Base-by-base conservation (phyloP, 2,329 filamentous ascomycete species). In the Beauveria scarabaeidicola region DNA sequence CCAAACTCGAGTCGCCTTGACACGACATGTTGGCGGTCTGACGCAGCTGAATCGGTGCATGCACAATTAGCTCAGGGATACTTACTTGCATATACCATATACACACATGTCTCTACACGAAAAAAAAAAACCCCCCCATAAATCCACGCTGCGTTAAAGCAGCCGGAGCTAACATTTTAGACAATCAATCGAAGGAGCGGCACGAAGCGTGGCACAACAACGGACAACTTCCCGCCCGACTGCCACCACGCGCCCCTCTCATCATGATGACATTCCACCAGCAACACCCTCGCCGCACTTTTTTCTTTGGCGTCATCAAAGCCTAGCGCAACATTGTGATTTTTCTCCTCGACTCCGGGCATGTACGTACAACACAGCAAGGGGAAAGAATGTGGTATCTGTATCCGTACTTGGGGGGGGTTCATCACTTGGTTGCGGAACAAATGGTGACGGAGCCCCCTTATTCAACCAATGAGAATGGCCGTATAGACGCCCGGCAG, bases 401-500 rank as follows among this genome's bases (percentile, higher is more conserved):
- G 27, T 29, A 10, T 29, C 11, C 13, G 32, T 36, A 15, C 32
- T 6, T n/a, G n/a, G n/a, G n/a, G n/a, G n/a, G 32, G 32, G 11
- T 36, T 36, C 32, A 36, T 13, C 9, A 27, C 47, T 47, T 47
- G 25, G 19, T 56, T 10, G 38, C 25, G 53, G 43, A 27, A 19
- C 21, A 29, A 11, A 19, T 56, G 8, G 43, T 40, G 41, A 48
- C 5, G 41, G 54, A 40, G 43, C 25, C 47, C 5, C 17, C 7
- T 10, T 2, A 10, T 0, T 7, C 44, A 21, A 19, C 66, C 66
- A 66, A 66, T 66, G 58, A 67, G 47, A 52, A 58, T 61, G 38
- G 59, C 48, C 57, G 25, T 46, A 44, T 67, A 67, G 63, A 65
- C 66, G 66, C 66, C 64, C 58, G 43, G 51, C 43, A 50, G 25